Evolutionary conservation across 1,284 basidiomycete genomes (phyloP), one percentile per base, ranked within the genome.

Genomic region (Tremellales sp.): DNA sequence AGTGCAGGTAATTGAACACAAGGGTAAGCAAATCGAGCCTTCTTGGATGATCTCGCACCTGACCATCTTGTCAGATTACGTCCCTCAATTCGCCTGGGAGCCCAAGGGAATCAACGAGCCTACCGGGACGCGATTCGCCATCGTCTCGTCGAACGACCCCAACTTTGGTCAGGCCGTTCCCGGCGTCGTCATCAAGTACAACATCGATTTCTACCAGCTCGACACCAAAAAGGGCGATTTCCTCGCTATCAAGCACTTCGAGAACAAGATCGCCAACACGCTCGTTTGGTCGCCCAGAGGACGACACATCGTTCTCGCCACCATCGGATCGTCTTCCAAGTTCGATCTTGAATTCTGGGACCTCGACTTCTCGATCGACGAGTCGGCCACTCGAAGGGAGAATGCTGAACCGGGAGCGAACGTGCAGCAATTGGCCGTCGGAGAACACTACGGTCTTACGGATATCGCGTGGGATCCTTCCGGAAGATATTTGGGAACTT

Each of bases 261-360:
- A 92, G 38, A 78, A 80, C 62, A 87, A 94, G 63, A 89, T 90
- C 19, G 89, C 85, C 72, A 98, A 98, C 76, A 88, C 90, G 24
- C 86, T 98, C 63, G 85, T 90, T 52, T 99, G 95, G 95, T 95
- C 93, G 34, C 94, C 95, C 33, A 85, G 88, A 47, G 95, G 95
- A 44, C 85, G 95, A 43, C 91, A 97, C 75, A 86, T 97, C 48
- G 87, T 97, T 40, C 82, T 97, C 48, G 93, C 92, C 16, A 97
- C 94, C 35, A 86, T 98, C 46, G 95, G 93, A 36, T 94, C 90
- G 14, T 85, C 87, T 19, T 84, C 83, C 63, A 98, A 98, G 77
- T 98, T 88, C 27, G 95, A 98, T 72, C 80, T 99, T 32, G 94
- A 98, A 71, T 98, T 97, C 77, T 98, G 90, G 90, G 95, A 98